Evolutionary conservation across 306 rosid genomes (phyloP), one percentile per base, ranked within the genome.

Genomic region (Purshia tridentata): DNA sequence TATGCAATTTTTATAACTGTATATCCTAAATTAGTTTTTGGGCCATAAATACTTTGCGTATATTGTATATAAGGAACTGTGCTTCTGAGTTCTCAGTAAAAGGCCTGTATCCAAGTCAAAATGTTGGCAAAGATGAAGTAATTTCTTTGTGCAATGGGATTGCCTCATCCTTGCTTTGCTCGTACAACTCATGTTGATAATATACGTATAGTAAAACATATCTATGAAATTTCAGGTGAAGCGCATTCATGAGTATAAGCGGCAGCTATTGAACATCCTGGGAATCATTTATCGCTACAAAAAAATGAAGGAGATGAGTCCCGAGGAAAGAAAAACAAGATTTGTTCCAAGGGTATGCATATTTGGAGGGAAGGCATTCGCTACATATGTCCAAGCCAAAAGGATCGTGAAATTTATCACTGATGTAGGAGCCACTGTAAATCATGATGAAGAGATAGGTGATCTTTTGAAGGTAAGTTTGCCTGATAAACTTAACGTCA

Each of bases 241-340:
- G 90, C 93, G 99, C 81, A 94, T 91, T 82, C 99, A 94, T 82
- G 99, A 94, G 77, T 94, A 94, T 81, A 94, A 94, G 77, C 84
- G 99, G 62, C 99, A 94, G 72, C 74, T 94, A 42, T 15, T 94
- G 85, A 94, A 94, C 68, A 88, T 94, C 65, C 80, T 94, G 22
- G 99, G 99, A 74, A 94, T 94, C 67, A 96, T 91, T 79, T 88
- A 91, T 76, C 95, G 99, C 60, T 94, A 94, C 91, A 94, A 94
- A 88, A 80, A 84, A 84, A 94, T 94, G 97, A 94, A 89, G 84
- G 99, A 94, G 87, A 87, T 91, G 97, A 91, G 77, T 78, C 85
- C 85, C 51, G 67, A 55, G n/a, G 93, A 88, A 81, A 91, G 92
- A 82, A 77, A 84, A 70, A 82, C 42, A 77, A 84, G 73, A 57